These are phyloP conservation scores for Eucalyptus regnans DNA, from an alignment of 345 rosid species.

Conservation along the genomic window DNA sequence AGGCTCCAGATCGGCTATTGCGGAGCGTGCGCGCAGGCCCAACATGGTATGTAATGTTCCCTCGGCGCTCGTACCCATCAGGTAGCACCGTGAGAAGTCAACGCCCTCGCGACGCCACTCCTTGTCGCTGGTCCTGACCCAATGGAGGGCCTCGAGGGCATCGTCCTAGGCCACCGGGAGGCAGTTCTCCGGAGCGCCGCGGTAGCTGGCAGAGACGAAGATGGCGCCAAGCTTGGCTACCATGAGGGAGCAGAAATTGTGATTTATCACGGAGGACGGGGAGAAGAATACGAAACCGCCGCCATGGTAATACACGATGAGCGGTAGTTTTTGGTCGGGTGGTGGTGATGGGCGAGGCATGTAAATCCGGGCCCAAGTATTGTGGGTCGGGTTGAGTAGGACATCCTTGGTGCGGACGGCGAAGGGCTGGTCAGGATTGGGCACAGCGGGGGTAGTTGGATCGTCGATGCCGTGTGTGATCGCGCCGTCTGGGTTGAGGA, in stretches of 20 bases:
- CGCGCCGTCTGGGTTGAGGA: background rate
- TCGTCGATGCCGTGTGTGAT: background rate
- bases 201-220: conserved; percentile 7
- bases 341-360: background rate
- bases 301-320: conserved; percentile 21
- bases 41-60: background rate
- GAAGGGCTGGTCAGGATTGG: background rate
- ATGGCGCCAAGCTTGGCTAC: conserved; percentile 9
- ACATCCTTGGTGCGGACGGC: background rate
- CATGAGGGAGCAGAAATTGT: background rate
- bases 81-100: background rate
- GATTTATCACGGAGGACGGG: background rate
- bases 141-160: conserved; percentile 3
- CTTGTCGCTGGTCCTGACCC: background rate
- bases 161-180: conserved; percentile 6
- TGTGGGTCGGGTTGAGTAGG: background rate
- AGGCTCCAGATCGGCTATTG: background rate
- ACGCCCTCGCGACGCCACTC: background rate
- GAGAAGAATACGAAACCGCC: conserved; percentile 9
- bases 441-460: background rate
- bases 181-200: conserved; percentile 8
- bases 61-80: background rate
- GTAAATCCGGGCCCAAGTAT: background rate
- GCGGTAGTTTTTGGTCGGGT: conserved; percentile 12
- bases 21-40: background rate